A percentile compares a stretch with the other conserved stretches of the same genome.
phyloP scores from a whole-genome alignment of 2,329 filamentous ascomycete genomes.

The Botrytis tulipae region DNA sequence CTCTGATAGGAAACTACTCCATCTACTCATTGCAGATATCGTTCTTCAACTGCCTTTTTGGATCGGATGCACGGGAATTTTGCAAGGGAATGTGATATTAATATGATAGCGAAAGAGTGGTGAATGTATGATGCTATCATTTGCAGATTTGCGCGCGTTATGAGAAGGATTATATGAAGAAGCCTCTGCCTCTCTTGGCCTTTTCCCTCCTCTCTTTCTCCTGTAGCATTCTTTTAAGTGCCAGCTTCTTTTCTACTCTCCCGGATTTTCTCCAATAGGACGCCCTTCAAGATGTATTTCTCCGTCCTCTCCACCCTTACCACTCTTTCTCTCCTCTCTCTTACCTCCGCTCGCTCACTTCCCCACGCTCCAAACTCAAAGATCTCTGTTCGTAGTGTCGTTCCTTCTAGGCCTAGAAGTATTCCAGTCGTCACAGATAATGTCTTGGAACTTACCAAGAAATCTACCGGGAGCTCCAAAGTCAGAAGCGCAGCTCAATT shows the following conservation, averaged over 20 bases:
- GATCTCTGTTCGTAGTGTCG: not conserved
- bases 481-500: constrained; percentile 14
- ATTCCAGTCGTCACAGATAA: constrained; percentile 12
- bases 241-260: not conserved
- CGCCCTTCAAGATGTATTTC: not conserved
- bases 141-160: not conserved
- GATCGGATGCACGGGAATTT: not conserved
- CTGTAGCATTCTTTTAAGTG: not conserved
- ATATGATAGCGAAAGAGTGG: not conserved
- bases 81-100: no score
- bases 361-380: not conserved
- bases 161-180: not conserved
- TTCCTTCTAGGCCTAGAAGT: not conserved
- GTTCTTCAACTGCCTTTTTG: constrained; percentile 4
- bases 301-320: not conserved
- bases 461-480: not conserved
- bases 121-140: not conserved
- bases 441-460: constrained; percentile 13
- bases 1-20: not conserved
- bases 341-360: not conserved
- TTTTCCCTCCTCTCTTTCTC: not conserved
- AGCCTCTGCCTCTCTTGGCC: not conserved
- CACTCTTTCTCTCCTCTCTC: constrained; percentile 5
- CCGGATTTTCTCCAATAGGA: not conserved
- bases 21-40: not conserved